Evolutionary conservation across 2,329 filamentous ascomycete species (phyloP), one percentile per base, ranked within the genome.

Genomic region (Pestalotiopsis sp.): DNA sequence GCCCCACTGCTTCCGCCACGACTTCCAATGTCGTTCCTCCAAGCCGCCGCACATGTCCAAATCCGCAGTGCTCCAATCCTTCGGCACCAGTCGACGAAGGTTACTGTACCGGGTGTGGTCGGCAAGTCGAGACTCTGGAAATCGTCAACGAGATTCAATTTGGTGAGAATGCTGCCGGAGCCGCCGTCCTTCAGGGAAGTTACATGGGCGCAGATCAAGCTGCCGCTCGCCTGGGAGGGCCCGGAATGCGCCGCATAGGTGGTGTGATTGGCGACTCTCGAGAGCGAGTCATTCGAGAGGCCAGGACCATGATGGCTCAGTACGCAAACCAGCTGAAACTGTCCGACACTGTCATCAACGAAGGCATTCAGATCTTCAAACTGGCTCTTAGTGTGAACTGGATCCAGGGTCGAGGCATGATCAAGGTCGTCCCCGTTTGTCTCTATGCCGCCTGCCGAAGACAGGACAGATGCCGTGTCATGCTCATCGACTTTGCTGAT

Each of bases 401-500:
- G 77, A 91, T 94, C 36, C 92, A 96, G 80, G 96, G 96, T 73
- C 93, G 96, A 68, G 92, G 92, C 20, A 92, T 94, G 63, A 90
- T 92, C 71, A 93, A 92, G 66, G 95, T 98, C 11, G 92, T 93
- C 36, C 94, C 94, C n/a, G 93, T 97, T 36, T 95, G 93, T 77
- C 86, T 99, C 38, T 99, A 98, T 74, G 92, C 93, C 67, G 94
- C 94, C 14, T 97, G 94, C 77, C 90, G 96, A 70, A 89, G 92
- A 66, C 90, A 93, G 70, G 88, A 89, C 58, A 90, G 91, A 27
- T 97, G 96, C 77, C 92, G 91, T 57, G 87, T 96, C 73, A 95
- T 99, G 92, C 87, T 99, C 58, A 98, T 99, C 78, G 96, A 99
- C 78, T 90, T 99, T 77, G 93, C 96, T 13, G 96, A 99, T 77